Conservation (phyloP, 2,329 filamentous ascomycete genomes). For the Delphinella strobiligena region DNA sequence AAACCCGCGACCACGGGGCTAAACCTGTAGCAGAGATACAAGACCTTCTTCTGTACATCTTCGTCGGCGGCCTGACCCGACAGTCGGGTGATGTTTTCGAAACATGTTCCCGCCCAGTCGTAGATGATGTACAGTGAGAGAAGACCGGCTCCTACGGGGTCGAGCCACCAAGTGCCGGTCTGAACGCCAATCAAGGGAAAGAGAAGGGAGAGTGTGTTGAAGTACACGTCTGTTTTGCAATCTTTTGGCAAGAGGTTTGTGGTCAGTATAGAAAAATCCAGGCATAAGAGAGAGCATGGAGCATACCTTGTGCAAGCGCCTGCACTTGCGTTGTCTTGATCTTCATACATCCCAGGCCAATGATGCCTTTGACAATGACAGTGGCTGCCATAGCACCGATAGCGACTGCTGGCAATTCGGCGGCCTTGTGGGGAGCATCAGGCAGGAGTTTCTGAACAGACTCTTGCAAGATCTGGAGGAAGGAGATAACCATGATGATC, state of each 20-base stretch:
- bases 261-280: neutral
- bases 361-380: conserved; percentile 46
- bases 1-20: conserved; percentile 22
- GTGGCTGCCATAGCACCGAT: conserved; percentile 47
- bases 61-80: conserved; percentile 46
- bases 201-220: conserved; percentile 51
- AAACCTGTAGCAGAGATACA: conserved; percentile 43
- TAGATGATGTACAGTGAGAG: conserved; percentile 57
- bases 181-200: conserved; percentile 51
- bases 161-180: conserved; percentile 54
- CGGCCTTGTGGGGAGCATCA: conserved; percentile 30
- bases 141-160: conserved; percentile 48
- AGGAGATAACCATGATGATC: conserved; percentile 52
- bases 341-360: conserved; percentile 46
- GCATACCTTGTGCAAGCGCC: conserved; percentile 46
- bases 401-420: conserved; percentile 39
- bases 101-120: conserved; percentile 53
- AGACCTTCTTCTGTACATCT: conserved; percentile 42
- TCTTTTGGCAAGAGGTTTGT: too few species aligned
- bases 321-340: conserved; percentile 55
- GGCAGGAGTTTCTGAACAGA: conserved; percentile 47
- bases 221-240: conserved; percentile 52
- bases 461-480: conserved; percentile 48
- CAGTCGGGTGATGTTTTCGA: conserved; percentile 47
- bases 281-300: conserved; percentile 7